Evolutionary conservation across 106 monocot genomes (phyloP), one percentile per base, ranked within the genome.

Genomic region (Narthecium ossifragum): DNA sequence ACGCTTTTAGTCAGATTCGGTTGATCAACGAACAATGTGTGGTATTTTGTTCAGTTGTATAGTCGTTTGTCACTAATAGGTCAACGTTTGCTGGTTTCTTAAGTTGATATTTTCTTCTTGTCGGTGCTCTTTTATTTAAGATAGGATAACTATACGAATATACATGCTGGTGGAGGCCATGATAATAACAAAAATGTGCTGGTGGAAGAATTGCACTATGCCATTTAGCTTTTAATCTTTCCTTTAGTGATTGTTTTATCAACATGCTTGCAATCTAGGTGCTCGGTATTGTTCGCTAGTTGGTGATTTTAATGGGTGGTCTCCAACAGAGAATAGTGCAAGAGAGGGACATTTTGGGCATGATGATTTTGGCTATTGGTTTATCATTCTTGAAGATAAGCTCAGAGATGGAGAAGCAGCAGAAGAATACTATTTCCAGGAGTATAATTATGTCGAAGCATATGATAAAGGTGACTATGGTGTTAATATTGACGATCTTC

Each of bases 331-430:
- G 67, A 91, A 91, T 62, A 77, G 78, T 77, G 98, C 98, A 26
- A 70, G 84, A 69, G 98, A 91, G 33, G 98, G 98, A 37, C 76
- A 84, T 53, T 91, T 87, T 38, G 98, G 98, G 1, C 91, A 82
- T 59, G 91, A 98, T 85, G 98, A 98, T 76, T 98, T 91, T 73
- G 98, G 98, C 25, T 98, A 98, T 53, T 98, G 98, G 98, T 81
- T 81, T 61, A 79, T 98, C 62, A 91, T 91, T 65, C 86, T 91
- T 63, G 90, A 98, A 54, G 87, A 98, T 70, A 87, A 78, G 52
- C 84, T 98, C 13, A 84, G 74, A 60, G 81, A 82, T 31, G 91
- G 91, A 45, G 76, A 77, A 68, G 84, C 90, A 66, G 67, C 81
- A 45, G 98, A 91, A 50, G 72, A 98, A 55, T 80, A 87, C 64